Base-by-base conservation (phyloP, 208 protist genomes). In the Acanthamoeba lenticulata region DNA sequence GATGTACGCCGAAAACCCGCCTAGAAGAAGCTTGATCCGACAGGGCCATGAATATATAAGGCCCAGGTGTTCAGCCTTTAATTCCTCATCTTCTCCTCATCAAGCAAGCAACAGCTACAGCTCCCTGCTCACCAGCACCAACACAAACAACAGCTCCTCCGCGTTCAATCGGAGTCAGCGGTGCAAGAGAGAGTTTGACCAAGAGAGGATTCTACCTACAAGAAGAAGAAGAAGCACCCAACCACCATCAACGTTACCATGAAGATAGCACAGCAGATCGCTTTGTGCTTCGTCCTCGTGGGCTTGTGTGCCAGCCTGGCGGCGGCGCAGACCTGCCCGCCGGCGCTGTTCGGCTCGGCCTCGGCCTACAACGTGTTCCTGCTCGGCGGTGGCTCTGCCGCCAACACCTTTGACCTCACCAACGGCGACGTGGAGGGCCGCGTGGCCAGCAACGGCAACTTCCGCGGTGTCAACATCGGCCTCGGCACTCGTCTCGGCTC, bases 351-450 rank as follows among this genome's bases (percentile, higher is more conserved):
- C 38, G 69, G 69, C 34, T 81, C 69, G 13, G 69, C 69, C 3
- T 81, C 69, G 27, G 69, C 36, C 40, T 81, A 49, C 69, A 81
- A 81, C 69, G 69, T 81, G 69, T 81, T 81, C 69, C 69, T 81
- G 17, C 69, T 81, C 27, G 69, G 69, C 17, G 69, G 69, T 2
- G 69, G 69, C 34, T 17, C 17, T 13, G 40, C 24, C 40, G 29
- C n/a, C 69, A 40, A 81, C 69, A 81, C 69, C 38, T 81, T 81
- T 38, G 69, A 81, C 38, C 69, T 81, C 69, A 81, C 45, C 69
- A 81, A 81, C 38, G 69, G 69, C 69, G 69, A 81, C 69, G 36
- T 32, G 2, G 69, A 81, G 19, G 69, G 69, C 38, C 7, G 69
- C 69, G 38, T 81, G 17, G 69, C 69, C 24, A 38, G 40, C 69